Conservation (phyloP, 1,284 basidiomycete species). For the Marasmius oreades region DNA sequence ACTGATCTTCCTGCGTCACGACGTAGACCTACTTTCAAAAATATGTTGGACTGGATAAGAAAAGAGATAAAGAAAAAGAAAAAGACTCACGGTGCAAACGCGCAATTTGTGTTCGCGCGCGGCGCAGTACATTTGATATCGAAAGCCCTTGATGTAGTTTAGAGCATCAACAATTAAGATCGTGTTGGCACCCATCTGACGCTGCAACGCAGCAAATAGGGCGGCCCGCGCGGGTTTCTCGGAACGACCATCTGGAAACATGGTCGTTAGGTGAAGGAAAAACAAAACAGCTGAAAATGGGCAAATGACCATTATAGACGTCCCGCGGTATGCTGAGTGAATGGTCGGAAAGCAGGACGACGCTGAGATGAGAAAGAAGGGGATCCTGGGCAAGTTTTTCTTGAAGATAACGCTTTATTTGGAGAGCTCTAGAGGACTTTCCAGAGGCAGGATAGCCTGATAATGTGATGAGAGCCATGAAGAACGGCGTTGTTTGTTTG, state of each 20-base stretch:
- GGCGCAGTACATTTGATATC: constrained; percentile 97
- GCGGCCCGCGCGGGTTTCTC: constrained; percentile 90
- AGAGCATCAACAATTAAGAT: constrained; percentile 89
- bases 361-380: constrained; percentile 46
- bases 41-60: constrained; percentile 9
- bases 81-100: constrained; percentile 77
- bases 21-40: constrained; percentile 60
- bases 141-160: constrained; percentile 97
- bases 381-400: constrained; percentile 42
- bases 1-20: constrained; percentile 75
- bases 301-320: constrained; percentile 67
- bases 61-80: not conserved
- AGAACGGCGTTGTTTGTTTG: not conserved
- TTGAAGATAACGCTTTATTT: constrained; percentile 66
- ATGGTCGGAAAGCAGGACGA: constrained; percentile 80
- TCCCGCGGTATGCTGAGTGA: constrained; percentile 59
- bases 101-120: constrained; percentile 85
- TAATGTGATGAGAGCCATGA: constrained; percentile 92
- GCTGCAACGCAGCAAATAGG: constrained; percentile 83
- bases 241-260: constrained; percentile 61
- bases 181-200: constrained; percentile 68
- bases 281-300: constrained; percentile 5
- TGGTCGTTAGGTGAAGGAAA: not conserved
- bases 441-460: constrained; percentile 90
- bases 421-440: constrained; percentile 71